These are phyloP conservation scores for Trametes sp. DNA, from an alignment of 1,284 basidiomycete genomes.

Conservation along the genomic window DNA sequence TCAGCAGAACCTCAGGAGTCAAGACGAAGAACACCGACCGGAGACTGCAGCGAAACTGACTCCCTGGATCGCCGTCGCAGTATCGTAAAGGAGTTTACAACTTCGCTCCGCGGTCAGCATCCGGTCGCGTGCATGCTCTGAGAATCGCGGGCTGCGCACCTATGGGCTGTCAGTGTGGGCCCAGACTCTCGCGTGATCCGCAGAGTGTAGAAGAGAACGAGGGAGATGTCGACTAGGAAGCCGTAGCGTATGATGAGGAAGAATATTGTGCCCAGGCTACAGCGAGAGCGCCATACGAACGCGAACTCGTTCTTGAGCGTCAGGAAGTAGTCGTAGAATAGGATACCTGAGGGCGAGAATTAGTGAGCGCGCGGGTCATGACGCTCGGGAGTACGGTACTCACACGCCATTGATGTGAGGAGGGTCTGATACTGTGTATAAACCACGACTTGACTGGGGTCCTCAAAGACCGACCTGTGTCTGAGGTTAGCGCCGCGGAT, in stretches of 20 bases:
- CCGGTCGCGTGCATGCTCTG: background rate
- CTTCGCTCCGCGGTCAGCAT: background rate
- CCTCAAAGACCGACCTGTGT: background rate
- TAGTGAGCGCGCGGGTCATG: background rate
- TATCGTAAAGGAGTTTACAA: background rate
- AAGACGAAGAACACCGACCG: background rate
- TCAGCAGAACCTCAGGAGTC: background rate
- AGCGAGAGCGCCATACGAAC: background rate
- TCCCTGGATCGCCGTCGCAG: background rate
- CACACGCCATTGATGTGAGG: background rate
- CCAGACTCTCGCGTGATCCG: background rate
- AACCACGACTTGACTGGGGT: background rate
- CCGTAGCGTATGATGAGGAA: constrained; percentile 3
- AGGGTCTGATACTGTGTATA: constrained; percentile 1
- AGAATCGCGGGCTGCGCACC: background rate
- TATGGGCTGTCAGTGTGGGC: background rate
- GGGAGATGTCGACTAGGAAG: background rate
- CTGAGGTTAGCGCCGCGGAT: background rate
- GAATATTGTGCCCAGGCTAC: background rate
- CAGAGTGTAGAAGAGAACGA: constrained; percentile 1
- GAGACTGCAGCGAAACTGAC: constrained; percentile 1
- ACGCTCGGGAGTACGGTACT: background rate
- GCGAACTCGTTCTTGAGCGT: constrained; percentile 1
- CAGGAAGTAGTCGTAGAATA: constrained; percentile 7
- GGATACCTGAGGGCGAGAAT: background rate